Evolutionary conservation across 805 yeast genomes (phyloP).

Genomic region (Metschnikowia aberdeeniae): DNA sequence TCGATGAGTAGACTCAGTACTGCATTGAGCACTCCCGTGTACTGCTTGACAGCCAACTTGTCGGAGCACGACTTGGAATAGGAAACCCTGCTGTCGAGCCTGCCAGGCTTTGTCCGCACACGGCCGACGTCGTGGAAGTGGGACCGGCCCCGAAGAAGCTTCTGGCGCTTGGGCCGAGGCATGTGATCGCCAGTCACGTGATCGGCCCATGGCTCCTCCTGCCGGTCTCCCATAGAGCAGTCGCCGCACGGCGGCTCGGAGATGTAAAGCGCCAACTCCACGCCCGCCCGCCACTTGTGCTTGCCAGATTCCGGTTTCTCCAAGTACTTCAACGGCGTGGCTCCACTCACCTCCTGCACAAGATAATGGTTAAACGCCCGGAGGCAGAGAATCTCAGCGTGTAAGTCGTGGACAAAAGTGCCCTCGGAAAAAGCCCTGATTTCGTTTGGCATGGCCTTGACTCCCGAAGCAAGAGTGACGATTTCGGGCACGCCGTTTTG

Average conservation of each 20-base stretch:
- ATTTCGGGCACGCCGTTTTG: slow-evolving; percentile 25
- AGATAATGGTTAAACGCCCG: slow-evolving; percentile 65
- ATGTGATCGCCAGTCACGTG: slow-evolving; percentile 2
- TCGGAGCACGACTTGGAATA: slow-evolving; percentile 87
- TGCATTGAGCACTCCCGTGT: slow-evolving; percentile 49
- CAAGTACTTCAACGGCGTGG: slow-evolving; percentile 15
- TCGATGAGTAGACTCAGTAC: slow-evolving; percentile 35
- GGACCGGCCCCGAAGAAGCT: slow-evolving; percentile 55
- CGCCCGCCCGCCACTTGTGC: slow-evolving; percentile 27
- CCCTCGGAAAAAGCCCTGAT: slow-evolving; percentile 49
- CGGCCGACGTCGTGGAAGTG: slow-evolving; percentile 53
- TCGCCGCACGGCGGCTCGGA: slow-evolving; percentile 92
- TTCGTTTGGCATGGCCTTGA: slow-evolving; percentile 66
- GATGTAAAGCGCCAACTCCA: slow-evolving; percentile 52
- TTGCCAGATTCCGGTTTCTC: neutral
- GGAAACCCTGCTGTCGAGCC: slow-evolving; percentile 69
- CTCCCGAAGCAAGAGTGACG: slow-evolving; percentile 71
- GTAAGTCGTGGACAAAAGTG: slow-evolving; percentile 73
- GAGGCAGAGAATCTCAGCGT: slow-evolving; percentile 79
- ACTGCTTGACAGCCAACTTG: slow-evolving; percentile 65
- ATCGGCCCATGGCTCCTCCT: slow-evolving; percentile 14
- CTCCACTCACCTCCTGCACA: slow-evolving; percentile 38
- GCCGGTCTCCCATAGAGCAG: slow-evolving; percentile 53
- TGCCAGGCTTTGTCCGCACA: slow-evolving; percentile 91
- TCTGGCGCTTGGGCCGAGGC: slow-evolving; percentile 13